Percentiles rank a stretch among this genome's conserved stretches.
phyloP scores from a whole-genome alignment of 108 stramenopile genomes.

The Discostella pseudostelligera region DNA sequence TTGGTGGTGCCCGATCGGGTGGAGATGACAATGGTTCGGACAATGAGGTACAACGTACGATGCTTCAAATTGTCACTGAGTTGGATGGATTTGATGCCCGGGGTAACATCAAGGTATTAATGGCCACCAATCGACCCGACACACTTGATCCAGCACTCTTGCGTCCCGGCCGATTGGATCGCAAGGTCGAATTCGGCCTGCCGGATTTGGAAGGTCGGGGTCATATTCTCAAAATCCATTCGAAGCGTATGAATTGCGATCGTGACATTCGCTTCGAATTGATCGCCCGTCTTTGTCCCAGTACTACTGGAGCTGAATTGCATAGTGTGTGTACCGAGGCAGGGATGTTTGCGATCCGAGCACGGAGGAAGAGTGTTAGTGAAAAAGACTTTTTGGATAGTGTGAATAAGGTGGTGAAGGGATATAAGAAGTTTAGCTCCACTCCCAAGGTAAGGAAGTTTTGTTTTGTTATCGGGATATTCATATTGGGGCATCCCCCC shows the following conservation, averaged over 20 bases:
- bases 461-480: no score
- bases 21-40: conserved; percentile 90
- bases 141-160: conserved; percentile 96
- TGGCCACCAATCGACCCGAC: conserved; percentile 98
- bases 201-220: conserved; percentile 96
- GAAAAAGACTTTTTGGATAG: conserved; percentile 98
- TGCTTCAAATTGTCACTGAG: conserved; percentile 99
- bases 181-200: conserved; percentile 97
- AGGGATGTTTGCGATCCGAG: conserved; percentile 99
- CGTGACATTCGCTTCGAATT: conserved; percentile 98
- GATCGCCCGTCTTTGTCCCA: conserved; percentile 96
- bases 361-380: conserved; percentile 92
- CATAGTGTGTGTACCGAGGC: conserved; percentile 98
- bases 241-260: conserved; percentile 97
- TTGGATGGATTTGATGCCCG: conserved; percentile 97
- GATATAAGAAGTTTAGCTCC: conserved; percentile 99
- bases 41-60: conserved; percentile 97
- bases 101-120: conserved; percentile 98
- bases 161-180: conserved; percentile 96
- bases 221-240: conserved; percentile 95
- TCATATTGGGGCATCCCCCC: no score
- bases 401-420: conserved; percentile 99
- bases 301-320: conserved; percentile 97
- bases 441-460: conserved; percentile 82
- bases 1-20: conserved; percentile 84